Conservation (phyloP, 306 rosid genomes). For the Glycine latifolia region DNA sequence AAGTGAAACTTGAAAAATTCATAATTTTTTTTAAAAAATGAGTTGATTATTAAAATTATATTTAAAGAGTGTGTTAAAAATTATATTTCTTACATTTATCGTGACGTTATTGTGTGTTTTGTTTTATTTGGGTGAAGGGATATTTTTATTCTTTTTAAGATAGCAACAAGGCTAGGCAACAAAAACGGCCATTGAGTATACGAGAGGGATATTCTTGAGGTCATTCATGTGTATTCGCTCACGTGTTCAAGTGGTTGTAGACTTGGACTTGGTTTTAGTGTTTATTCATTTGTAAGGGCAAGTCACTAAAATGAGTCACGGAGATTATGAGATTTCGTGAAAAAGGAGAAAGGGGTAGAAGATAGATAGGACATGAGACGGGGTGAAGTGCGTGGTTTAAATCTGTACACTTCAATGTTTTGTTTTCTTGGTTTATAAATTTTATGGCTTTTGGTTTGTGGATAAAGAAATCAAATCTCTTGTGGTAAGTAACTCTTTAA, state of each 20-base stretch:
- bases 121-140: neutral
- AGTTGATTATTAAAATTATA: no score
- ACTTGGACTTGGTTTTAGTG: neutral
- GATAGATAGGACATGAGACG: no score
- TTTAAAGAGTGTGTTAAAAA: no score
- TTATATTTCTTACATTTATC: no score
- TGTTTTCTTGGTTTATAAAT: conserved; percentile 16
- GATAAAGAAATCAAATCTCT: neutral
- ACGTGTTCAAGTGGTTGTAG: neutral
- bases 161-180: neutral
- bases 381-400: no score
- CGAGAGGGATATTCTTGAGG: conserved; percentile 44
- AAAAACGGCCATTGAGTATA: conserved; percentile 44
- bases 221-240: neutral
- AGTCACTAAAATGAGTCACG: neutral
- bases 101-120: neutral
- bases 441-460: neutral
- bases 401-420: neutral
- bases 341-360: neutral
- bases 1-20: no score
- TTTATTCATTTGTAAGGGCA: neutral
- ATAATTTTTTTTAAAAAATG: no score
- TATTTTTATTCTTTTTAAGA: neutral
- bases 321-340: neutral
- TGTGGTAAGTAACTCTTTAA: neutral